These are phyloP conservation scores for Crithidia acanthocephali DNA, from an alignment of 208 protist genomes.

Conservation along the genomic window DNA sequence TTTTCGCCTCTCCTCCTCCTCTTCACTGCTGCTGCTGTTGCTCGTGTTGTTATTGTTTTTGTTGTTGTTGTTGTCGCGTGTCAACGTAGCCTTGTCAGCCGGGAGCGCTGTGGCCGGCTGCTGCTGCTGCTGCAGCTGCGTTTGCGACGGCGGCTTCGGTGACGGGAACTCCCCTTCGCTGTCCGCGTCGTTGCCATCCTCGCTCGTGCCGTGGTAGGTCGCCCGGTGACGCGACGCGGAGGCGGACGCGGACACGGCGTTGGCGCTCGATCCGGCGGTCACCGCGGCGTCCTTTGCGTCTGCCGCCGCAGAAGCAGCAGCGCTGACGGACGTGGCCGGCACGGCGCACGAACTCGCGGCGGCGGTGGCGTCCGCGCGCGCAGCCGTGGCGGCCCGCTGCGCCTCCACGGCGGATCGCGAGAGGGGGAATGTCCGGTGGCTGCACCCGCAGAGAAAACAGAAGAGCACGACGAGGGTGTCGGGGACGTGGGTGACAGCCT, in stretches of 20 bases:
- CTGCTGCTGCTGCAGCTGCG: too few species aligned
- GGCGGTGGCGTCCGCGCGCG: background rate
- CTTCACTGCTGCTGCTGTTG: background rate
- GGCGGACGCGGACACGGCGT: background rate
- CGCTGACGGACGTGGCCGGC: background rate
- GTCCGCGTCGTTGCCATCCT: slow-evolving; percentile 32
- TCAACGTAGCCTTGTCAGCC: too few species aligned
- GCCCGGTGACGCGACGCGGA: background rate
- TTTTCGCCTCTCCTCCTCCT: too few species aligned
- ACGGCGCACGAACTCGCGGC: too few species aligned
- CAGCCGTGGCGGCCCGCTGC: slow-evolving; percentile 12
- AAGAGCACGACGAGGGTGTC: slow-evolving; percentile 63
- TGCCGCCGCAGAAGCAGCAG: background rate
- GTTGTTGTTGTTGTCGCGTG: too few species aligned
- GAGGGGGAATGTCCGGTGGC: slow-evolving; percentile 72
- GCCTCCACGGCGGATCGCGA: slow-evolving; percentile 23
- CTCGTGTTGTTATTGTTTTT: too few species aligned
- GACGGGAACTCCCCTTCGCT: slow-evolving; percentile 28
- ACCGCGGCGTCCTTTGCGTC: too few species aligned
- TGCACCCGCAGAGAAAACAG: slow-evolving; percentile 73
- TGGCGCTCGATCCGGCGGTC: too few species aligned
- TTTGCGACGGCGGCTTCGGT: too few species aligned
- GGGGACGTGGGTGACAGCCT: slow-evolving; percentile 50
- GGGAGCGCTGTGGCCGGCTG: too few species aligned
- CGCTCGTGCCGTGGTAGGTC: slow-evolving; percentile 4